A percentile compares a stretch with the other conserved stretches of the same genome.
Evolutionary conservation across 1,284 basidiomycete genomes (phyloP).

Genomic region (Puccinia coronata): DNA sequence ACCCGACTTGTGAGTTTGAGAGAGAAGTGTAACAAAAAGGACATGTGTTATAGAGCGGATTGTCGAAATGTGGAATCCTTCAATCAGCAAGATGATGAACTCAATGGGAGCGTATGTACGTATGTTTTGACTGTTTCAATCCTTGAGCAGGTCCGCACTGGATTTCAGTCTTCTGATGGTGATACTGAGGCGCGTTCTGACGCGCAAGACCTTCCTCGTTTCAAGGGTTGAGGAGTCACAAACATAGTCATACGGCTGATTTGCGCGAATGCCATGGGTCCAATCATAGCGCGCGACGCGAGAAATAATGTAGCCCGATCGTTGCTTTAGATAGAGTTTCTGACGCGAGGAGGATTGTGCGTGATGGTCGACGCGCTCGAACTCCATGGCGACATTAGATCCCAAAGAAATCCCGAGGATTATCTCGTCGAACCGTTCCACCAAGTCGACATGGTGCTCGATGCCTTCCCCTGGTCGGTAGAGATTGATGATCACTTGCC

Average conservation of each 20-base stretch:
- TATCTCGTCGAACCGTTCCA: constrained; percentile 73
- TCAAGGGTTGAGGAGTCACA: constrained; percentile 5
- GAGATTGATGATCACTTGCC: constrained; percentile 77
- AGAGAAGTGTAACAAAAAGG: too few species aligned
- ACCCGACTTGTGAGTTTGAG: too few species aligned
- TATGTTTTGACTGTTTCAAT: too few species aligned
- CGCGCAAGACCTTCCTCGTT: constrained; percentile 16
- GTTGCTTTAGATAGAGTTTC: constrained; percentile 64
- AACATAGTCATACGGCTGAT: constrained; percentile 62
- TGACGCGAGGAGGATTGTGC: background rate
- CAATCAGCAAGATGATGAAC: background rate
- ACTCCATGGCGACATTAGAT: constrained; percentile 73
- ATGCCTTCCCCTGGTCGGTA: constrained; percentile 79
- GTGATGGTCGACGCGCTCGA: constrained; percentile 59
- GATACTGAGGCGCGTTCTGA: constrained; percentile 68
- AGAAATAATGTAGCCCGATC: constrained; percentile 70
- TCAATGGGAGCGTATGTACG: background rate
- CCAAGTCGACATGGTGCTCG: constrained; percentile 72
- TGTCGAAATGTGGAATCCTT: background rate
- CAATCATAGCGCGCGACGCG: constrained; percentile 72
- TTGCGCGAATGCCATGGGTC: constrained; percentile 68
- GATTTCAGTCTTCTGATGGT: constrained; percentile 76
- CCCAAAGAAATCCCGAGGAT: constrained; percentile 75
- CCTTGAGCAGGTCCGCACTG: constrained; percentile 58
- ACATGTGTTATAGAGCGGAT: too few species aligned